Evolutionary conservation across 2,329 filamentous ascomycete genomes (phyloP).

Genomic region (Apiospora arundinis): DNA sequence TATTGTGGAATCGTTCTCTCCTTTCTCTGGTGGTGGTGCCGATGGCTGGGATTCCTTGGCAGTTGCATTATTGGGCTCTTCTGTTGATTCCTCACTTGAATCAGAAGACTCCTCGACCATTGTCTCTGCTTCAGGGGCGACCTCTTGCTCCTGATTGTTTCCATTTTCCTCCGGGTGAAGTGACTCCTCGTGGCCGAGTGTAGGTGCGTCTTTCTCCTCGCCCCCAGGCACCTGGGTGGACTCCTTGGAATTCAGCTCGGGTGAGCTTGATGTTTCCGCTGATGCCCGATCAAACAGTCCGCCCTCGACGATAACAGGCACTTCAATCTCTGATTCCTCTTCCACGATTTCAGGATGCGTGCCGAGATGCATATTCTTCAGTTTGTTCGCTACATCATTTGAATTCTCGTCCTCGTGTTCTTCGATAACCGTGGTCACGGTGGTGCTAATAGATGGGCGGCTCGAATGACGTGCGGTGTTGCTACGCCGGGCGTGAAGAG

Average conservation of each 20-base stretch:
- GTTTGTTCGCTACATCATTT: conserved; percentile 49
- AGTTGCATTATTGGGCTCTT: background rate
- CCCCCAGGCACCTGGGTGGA: conserved; percentile 28
- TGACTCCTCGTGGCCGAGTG: conserved; percentile 32
- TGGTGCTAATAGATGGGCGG: conserved; percentile 79
- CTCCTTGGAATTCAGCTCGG: conserved; percentile 25
- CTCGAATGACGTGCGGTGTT: conserved; percentile 85
- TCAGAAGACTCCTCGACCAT: background rate
- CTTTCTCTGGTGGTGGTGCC: background rate
- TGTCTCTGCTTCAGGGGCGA: background rate
- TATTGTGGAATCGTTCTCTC: background rate
- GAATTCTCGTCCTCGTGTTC: conserved; percentile 75
- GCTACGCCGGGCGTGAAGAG: conserved; percentile 59
- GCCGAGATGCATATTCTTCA: conserved; percentile 53
- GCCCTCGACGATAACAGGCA: conserved; percentile 50
- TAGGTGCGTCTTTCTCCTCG: conserved; percentile 31
- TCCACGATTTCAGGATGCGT: conserved; percentile 63
- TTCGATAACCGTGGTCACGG: conserved; percentile 82
- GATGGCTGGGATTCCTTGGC: background rate
- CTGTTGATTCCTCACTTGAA: background rate
- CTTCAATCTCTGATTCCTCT: conserved; percentile 54
- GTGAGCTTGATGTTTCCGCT: background rate
- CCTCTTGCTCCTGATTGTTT: conserved; percentile 26
- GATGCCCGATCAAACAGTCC: conserved; percentile 30
- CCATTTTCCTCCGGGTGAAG: conserved; percentile 32